Evolutionary conservation across 208 protist species (phyloP).

Genomic region (Acanthamoeba sp.): DNA sequence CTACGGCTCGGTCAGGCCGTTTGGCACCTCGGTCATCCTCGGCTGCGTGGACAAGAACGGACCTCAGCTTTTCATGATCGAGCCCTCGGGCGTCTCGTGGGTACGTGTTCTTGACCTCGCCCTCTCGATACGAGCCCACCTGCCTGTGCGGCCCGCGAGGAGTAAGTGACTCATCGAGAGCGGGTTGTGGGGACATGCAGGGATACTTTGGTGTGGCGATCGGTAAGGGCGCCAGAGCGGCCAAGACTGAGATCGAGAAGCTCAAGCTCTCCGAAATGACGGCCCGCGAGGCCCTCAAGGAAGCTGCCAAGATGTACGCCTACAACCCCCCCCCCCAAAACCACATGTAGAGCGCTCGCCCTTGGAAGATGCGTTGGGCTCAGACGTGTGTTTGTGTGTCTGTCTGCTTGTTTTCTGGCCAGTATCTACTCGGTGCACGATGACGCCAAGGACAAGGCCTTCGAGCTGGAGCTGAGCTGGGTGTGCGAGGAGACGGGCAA

Average conservation of each 20-base stretch:
- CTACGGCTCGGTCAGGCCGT: slow-evolving; percentile 95
- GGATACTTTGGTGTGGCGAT: slow-evolving; percentile 97
- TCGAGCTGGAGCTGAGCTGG: slow-evolving; percentile 98
- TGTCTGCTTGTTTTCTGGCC: background rate
- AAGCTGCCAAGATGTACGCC: slow-evolving; percentile 96
- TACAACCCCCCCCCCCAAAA: slow-evolving; percentile 88
- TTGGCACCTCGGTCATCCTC: slow-evolving; percentile 97
- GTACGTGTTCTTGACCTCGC: slow-evolving; percentile 22
- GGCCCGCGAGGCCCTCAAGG: slow-evolving; percentile 94
- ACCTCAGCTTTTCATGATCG: slow-evolving; percentile 96
- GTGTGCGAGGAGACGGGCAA: slow-evolving; percentile 93
- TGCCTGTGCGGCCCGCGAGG: no score
- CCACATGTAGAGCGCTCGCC: slow-evolving; percentile 88
- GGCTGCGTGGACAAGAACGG: slow-evolving; percentile 94
- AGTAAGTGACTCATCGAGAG: background rate
- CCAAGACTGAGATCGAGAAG: slow-evolving; percentile 99
- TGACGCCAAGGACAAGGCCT: slow-evolving; percentile 96
- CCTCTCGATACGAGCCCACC: background rate
- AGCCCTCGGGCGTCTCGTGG: slow-evolving; percentile 95
- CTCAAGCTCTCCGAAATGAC: slow-evolving; percentile 96
- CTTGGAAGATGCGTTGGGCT: no score
- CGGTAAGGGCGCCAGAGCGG: slow-evolving; percentile 98
- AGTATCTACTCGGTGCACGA: slow-evolving; percentile 90
- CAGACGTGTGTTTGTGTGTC: background rate
- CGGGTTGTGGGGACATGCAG: slow-evolving; percentile 8